Percentiles rank a stretch among this genome's conserved stretches.
Evolutionary conservation across 2,329 filamentous ascomycete species (phyloP).

Genomic region (Coniosporium tulheliwenetii): DNA sequence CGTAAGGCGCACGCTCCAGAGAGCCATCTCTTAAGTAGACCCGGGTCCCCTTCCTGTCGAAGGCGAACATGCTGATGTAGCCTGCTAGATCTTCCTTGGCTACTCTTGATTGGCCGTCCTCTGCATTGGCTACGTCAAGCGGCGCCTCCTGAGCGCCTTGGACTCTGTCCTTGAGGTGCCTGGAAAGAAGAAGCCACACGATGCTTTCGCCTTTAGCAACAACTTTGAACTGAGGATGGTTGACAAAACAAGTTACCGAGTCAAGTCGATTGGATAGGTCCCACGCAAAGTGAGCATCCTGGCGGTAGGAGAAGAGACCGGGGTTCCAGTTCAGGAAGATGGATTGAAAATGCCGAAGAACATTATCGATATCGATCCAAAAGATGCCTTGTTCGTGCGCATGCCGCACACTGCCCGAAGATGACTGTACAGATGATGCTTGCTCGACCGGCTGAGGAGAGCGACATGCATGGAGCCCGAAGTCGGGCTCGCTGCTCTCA

Average conservation of each 20-base stretch:
- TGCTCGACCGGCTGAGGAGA: slow-evolving; percentile 7
- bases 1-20: slow-evolving; percentile 60
- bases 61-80: slow-evolving; percentile 79
- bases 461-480: neutral
- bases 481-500: neutral
- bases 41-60: slow-evolving; percentile 51
- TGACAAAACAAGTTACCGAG: slow-evolving; percentile 59
- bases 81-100: slow-evolving; percentile 33
- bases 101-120: slow-evolving; percentile 25
- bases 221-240: slow-evolving; percentile 45
- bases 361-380: slow-evolving; percentile 81
- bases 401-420: too few relatives aligned
- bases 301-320: slow-evolving; percentile 58
- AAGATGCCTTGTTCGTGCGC: slow-evolving; percentile 48
- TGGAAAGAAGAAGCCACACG: slow-evolving; percentile 73
- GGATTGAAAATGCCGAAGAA: slow-evolving; percentile 85
- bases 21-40: slow-evolving; percentile 61
- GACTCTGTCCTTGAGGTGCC: slow-evolving; percentile 58
- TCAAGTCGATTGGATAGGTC: slow-evolving; percentile 29
- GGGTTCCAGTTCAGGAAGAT: slow-evolving; percentile 98
- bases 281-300: slow-evolving; percentile 89
- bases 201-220: slow-evolving; percentile 37
- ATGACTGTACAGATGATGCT: slow-evolving; percentile 1
- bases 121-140: too few relatives aligned
- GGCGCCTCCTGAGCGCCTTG: too few relatives aligned